Base-by-base conservation (phyloP, 495 filamentous ascomycete genomes). In the Hyphodiscus hymeniophilus region DNA sequence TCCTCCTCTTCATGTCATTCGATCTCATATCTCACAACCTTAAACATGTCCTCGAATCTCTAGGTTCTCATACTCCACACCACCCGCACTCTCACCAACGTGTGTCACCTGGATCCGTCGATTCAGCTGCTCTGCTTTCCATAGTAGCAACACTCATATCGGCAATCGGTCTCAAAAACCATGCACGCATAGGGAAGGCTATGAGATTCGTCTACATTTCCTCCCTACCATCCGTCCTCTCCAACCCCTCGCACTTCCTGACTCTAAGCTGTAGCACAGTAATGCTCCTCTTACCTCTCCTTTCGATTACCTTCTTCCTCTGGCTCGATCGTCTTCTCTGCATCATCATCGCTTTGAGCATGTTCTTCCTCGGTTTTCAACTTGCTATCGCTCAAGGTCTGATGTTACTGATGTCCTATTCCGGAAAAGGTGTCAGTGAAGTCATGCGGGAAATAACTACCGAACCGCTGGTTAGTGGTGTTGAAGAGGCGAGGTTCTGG, bases 401-500 rank as follows among this genome's bases (percentile, higher is more conserved):
- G 7, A 95, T 97, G 87, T 79, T 98, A 41, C 74, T 98, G 22
- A 95, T 97, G 94, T 85, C 80, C 20, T 95, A 92, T 60, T 77
- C 74, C 8, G 76, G 73, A 0, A 52, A 56, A 31, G 81, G 78
- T 7, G 85, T 96, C 0, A 71, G 73, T 0, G 83, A 85, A 36
- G 84, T 95, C 2, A 69, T 98, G 46, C 75, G 76, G 22, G 90
- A 91, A 61, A 90, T 98, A 48, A 82, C 85, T 60, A 73, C 79
- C 6, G 89, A 95, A 45, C 81, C 81, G 7, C 73, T 74, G 24
- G 80, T 98, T 7, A 77, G 74, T 26, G 73, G 72, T 1, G 78
- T 98, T 42, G 86, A 94, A 44, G 91, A 95, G 60, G 90, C 89
- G 1, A 75, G 85, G 58, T 94, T 98, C 67, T 98, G 92, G 92